Evolutionary conservation across 108 stramenopile genomes (phyloP).

Genomic region (Pseudonitzschia pungens): DNA sequence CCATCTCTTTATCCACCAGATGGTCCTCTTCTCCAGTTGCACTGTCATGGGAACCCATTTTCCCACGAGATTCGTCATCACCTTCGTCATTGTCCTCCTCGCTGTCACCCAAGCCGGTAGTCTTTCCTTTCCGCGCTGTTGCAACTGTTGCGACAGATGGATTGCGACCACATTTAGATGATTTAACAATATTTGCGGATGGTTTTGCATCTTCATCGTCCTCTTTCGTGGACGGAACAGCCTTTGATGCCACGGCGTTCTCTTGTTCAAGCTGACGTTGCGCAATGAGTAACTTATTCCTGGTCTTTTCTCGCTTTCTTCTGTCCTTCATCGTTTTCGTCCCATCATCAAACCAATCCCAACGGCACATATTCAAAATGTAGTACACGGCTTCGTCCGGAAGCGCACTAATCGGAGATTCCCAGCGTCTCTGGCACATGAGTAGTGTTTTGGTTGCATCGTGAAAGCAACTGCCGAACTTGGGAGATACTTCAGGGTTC

Average conservation of each 20-base stretch:
- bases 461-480: conserved; percentile 68
- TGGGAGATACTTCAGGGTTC: conserved; percentile 61
- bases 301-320: conserved; percentile 35
- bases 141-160: neutral
- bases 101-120: conserved; percentile 27
- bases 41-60: conserved; percentile 19
- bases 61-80: conserved; percentile 16
- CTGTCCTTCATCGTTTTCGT: conserved; percentile 39
- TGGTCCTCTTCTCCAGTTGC: conserved; percentile 50
- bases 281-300: conserved; percentile 11
- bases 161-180: neutral
- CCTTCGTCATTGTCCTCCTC: conserved; percentile 49
- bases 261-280: conserved; percentile 31
- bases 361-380: conserved; percentile 88
- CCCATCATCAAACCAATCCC: conserved; percentile 84
- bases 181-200: neutral
- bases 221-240: conserved; percentile 4
- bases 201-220: conserved; percentile 25
- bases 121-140: conserved; percentile 5
- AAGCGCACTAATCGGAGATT: conserved; percentile 61
- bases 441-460: conserved; percentile 49
- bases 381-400: conserved; percentile 85
- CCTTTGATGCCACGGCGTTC: conserved; percentile 18
- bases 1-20: conserved; percentile 22
- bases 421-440: conserved; percentile 65